phyloP scores from a whole-genome alignment of 176 grass and related monocot species.

The sorghum (Sorghum bicolor) region Sorghum_bicolor_NCBIv3 NC_012870.2:80253001-80253500 shows the following conservation, averaged over 20 bases:
- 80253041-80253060: conserved; percentile 23
- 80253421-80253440: conserved; percentile 36
- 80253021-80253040: background rate
- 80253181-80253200: conserved; percentile 49
- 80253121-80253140: conserved; percentile 40
- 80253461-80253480: conserved; percentile 60
- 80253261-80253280: no score
- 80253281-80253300: no score
- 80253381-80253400: conserved; percentile 25
- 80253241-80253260: no score
- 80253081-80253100: conserved; percentile 37
- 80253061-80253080: background rate
- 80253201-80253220: conserved; percentile 10
- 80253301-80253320: no score
- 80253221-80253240: no score
- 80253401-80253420: conserved; percentile 48
- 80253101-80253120: conserved; percentile 51
- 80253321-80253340: no score
- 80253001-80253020: background rate
- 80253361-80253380: background rate
- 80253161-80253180: conserved; percentile 44
- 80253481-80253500: conserved; percentile 56
- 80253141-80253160: conserved; percentile 55
- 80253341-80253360: no score
- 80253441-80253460: conserved; percentile 46